A percentile compares a stretch with the other conserved stretches of the same genome.
These are phyloP conservation scores for Aegilops umbellulata DNA, from an alignment of 176 grass and related monocot genomes.

Conservation along the genomic window DNA sequence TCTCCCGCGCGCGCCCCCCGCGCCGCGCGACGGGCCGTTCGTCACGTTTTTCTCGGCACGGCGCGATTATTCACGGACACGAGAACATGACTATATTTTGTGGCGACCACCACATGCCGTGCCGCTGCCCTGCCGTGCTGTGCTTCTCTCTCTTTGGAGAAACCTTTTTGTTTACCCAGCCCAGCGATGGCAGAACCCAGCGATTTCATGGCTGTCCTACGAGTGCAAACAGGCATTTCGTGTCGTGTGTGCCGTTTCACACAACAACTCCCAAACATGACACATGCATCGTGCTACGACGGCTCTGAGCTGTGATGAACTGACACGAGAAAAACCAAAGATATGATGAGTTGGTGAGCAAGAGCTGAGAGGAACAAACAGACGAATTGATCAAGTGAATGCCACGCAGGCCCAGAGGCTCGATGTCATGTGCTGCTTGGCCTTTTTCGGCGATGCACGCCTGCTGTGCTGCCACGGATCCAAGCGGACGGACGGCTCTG, in stretches of 20 bases:
- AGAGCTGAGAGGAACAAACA: too few relatives aligned
- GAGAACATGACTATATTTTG: not conserved
- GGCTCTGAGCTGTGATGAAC: not conserved
- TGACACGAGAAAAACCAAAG: not conserved
- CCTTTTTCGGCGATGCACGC: not conserved
- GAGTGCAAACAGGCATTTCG: not conserved
- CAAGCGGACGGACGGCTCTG: not conserved
- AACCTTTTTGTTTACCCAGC: too few relatives aligned
- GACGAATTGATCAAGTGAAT: not conserved
- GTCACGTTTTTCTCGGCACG: conserved; percentile 20
- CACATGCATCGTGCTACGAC: too few relatives aligned
- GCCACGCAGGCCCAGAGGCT: not conserved
- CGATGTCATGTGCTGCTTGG: not conserved
- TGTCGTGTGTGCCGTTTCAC: too few relatives aligned
- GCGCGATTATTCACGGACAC: not conserved
- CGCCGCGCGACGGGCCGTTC: conserved; percentile 15
- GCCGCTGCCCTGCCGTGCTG: not conserved
- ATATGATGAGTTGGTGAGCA: not conserved
- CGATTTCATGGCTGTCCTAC: not conserved
- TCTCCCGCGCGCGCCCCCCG: not conserved
- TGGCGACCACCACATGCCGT: not conserved
- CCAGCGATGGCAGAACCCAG: too few relatives aligned
- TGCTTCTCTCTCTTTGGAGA: not conserved
- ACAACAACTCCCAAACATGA: too few relatives aligned
- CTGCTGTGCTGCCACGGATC: not conserved